phyloP scores from a whole-genome alignment of 129 eudicot genomes.

The Flaveria ramosissima region DNA sequence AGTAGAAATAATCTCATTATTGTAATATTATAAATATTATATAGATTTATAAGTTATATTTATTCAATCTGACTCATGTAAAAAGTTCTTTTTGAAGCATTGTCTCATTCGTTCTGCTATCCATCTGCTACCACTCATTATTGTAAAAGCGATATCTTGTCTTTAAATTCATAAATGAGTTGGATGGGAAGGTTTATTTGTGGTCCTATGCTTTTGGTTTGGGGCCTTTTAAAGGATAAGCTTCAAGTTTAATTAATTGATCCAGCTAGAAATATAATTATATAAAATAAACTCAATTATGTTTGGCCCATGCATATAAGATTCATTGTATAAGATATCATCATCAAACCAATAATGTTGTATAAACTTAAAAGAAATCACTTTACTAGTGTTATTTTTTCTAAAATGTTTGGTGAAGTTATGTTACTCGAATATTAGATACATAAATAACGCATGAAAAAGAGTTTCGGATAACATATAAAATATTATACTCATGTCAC shows the following conservation, averaged over 20 bases:
- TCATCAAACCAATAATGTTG: background rate
- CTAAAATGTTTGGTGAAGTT: background rate
- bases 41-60: too few species aligned
- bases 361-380: background rate
- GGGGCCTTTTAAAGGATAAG: background rate
- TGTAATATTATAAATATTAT: too few species aligned
- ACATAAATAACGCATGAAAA: background rate
- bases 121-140: constrained; percentile 1
- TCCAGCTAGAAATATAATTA: background rate
- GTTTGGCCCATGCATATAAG: background rate
- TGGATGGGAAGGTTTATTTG: constrained; percentile 12
- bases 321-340: background rate
- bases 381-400: background rate
- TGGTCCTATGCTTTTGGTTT: constrained; percentile 31
- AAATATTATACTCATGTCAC: too few species aligned
- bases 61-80: too few species aligned
- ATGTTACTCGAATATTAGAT: background rate
- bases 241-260: background rate
- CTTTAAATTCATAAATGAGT: background rate
- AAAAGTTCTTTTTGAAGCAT: too few species aligned
- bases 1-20: too few species aligned
- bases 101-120: background rate
- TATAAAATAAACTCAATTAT: constrained; percentile 1
- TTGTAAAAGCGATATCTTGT: background rate
- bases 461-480: background rate